These are phyloP conservation scores for Aspergillus bertholletiae DNA, from an alignment of 495 filamentous ascomycete genomes.

Conservation along the genomic window DNA sequence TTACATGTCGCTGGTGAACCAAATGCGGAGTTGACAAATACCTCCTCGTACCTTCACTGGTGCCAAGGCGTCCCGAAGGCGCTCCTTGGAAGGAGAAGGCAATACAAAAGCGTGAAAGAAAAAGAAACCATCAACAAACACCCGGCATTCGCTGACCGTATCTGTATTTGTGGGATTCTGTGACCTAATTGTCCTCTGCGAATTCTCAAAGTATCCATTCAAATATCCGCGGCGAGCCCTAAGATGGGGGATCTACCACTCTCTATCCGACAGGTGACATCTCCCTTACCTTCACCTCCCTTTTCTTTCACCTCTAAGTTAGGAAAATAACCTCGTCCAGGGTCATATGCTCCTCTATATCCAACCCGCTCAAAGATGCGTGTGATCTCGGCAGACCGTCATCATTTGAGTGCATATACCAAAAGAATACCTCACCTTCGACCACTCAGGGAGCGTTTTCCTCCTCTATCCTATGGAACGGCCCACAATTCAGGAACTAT, in stretches of 20 bases:
- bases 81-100: background rate
- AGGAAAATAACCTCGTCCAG: background rate
- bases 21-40: background rate
- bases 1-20: background rate
- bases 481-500: constrained; percentile 11
- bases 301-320: background rate
- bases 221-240: background rate
- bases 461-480: constrained; percentile 1
- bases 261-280: background rate
- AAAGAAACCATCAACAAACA: too few relatives aligned
- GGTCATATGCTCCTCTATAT: background rate
- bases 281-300: background rate
- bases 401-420: background rate
- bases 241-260: background rate
- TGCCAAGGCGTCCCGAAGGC: background rate
- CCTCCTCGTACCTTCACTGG: background rate
- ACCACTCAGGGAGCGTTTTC: background rate
- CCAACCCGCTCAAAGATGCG: background rate
- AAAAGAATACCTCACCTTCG: background rate
- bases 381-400: background rate
- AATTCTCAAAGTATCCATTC: too few relatives aligned
- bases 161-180: background rate
- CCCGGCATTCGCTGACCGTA: background rate
- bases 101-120: background rate
- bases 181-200: too few relatives aligned